Conservation (phyloP, 2,329 filamentous ascomycete genomes). For the Nannizziopsis arthrosporioides region DNA sequence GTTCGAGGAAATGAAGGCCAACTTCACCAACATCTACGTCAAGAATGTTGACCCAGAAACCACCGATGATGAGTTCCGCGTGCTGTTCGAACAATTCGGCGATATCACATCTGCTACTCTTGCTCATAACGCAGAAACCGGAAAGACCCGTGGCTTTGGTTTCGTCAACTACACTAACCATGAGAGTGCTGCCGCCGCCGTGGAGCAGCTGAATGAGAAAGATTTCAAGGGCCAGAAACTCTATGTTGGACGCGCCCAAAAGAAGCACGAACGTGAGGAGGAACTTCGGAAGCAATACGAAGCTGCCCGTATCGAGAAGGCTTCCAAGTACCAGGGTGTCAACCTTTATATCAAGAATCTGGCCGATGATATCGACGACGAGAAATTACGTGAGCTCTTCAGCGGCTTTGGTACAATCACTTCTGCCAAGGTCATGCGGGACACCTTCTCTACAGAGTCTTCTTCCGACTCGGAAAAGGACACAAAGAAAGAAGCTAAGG, state of each 20-base stretch:
- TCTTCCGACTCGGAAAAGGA: conserved; percentile 40
- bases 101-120: conserved; percentile 93
- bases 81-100: conserved; percentile 81
- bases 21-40: conserved; percentile 99
- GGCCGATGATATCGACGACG: conserved; percentile 91
- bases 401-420: conserved; percentile 86
- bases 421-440: conserved; percentile 98
- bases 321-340: conserved; percentile 97
- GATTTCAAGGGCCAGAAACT: conserved; percentile 92
- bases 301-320: conserved; percentile 93
- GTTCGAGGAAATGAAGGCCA: conserved; percentile 99
- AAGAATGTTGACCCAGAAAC: conserved; percentile 87
- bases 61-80: conserved; percentile 86
- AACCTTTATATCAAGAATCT: conserved; percentile 99
- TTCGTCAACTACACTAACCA: conserved; percentile 95
- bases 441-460: conserved; percentile 40
- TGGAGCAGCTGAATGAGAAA: conserved; percentile 81
- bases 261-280: conserved; percentile 99
- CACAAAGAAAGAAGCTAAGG: conserved; percentile 41
- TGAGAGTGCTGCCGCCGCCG: conserved; percentile 71
- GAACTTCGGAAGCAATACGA: conserved; percentile 98
- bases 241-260: conserved; percentile 96
- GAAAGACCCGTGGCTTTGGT: conserved; percentile 89
- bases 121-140: conserved; percentile 68
- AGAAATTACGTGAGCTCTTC: conserved; percentile 93